Evolutionary conservation across 2,329 filamentous ascomycete species (phyloP).

Genomic region (Aspergillus brasiliensis): DNA sequence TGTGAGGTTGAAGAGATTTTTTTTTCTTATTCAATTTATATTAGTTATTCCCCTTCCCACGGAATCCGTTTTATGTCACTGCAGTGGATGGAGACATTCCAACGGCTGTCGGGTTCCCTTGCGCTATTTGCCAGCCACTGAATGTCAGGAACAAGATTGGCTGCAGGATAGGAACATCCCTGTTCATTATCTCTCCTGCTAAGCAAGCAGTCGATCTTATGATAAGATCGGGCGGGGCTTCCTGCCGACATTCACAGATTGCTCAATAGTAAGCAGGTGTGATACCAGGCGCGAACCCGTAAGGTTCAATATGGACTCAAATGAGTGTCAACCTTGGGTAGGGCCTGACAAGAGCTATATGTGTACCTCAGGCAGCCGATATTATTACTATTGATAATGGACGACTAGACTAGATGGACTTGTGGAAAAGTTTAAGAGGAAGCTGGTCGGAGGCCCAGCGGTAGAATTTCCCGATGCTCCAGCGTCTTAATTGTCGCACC

Average conservation of each 20-base stretch:
- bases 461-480: slow-evolving; percentile 1
- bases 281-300: not conserved
- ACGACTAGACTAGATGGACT: too few species aligned
- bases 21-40: not conserved
- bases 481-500: not conserved
- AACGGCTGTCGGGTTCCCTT: not conserved
- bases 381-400: too few species aligned
- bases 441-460: not conserved
- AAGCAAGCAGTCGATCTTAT: not conserved
- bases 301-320: not conserved
- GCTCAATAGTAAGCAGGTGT: not conserved
- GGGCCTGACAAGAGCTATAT: not conserved
- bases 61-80: not conserved
- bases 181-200: not conserved
- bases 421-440: too few species aligned
- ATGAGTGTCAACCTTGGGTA: not conserved
- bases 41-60: not conserved
- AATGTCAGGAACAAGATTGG: not conserved
- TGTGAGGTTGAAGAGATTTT: slow-evolving; percentile 1
- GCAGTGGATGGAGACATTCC: not conserved
- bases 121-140: not conserved
- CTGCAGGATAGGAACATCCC: not conserved
- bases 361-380: not conserved
- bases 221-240: not conserved
- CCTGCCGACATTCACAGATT: not conserved